phyloP scores from a whole-genome alignment of 2,329 filamentous ascomycete genomes.

The Colletotrichum liriopes region DNA sequence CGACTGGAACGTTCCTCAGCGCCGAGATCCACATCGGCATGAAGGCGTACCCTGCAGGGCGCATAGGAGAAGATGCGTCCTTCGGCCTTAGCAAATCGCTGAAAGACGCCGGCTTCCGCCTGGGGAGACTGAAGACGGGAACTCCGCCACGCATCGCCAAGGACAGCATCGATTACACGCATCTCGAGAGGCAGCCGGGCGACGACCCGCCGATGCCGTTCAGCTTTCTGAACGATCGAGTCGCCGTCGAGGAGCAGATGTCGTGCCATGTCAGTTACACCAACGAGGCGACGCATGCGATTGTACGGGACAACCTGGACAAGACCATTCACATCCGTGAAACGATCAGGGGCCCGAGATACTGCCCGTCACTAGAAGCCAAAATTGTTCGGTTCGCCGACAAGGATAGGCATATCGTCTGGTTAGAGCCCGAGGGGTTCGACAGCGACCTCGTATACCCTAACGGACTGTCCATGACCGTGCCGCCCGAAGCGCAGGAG shows the following conservation, averaged over 20 bases:
- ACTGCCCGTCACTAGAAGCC: constrained; percentile 95
- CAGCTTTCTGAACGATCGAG: constrained; percentile 87
- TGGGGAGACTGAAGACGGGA: constrained; percentile 94
- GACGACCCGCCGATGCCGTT: constrained; percentile 92
- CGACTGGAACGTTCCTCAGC: constrained; percentile 94
- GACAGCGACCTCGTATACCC: constrained; percentile 92
- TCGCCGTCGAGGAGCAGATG: constrained; percentile 86
- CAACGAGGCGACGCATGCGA: constrained; percentile 84
- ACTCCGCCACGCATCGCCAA: constrained; percentile 91
- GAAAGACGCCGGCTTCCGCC: constrained; percentile 86
- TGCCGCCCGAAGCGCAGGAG: constrained; percentile 89
- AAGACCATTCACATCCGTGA: constrained; percentile 97
- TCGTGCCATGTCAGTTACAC: constrained; percentile 91
- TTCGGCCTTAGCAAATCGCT: constrained; percentile 94
- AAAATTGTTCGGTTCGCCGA: constrained; percentile 92
- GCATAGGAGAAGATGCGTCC: constrained; percentile 94
- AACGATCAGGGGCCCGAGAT: constrained; percentile 92
- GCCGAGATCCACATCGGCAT: constrained; percentile 98
- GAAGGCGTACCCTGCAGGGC: constrained; percentile 86
- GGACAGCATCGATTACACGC: constrained; percentile 84
- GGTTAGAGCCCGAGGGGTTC: constrained; percentile 97
- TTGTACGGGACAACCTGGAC: constrained; percentile 91
- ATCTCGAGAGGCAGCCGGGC: constrained; percentile 81
- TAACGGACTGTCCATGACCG: constrained; percentile 97
- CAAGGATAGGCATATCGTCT: constrained; percentile 88